Base-by-base conservation (phyloP, 257 asterid species). In the Solanum habrochaites region DNA sequence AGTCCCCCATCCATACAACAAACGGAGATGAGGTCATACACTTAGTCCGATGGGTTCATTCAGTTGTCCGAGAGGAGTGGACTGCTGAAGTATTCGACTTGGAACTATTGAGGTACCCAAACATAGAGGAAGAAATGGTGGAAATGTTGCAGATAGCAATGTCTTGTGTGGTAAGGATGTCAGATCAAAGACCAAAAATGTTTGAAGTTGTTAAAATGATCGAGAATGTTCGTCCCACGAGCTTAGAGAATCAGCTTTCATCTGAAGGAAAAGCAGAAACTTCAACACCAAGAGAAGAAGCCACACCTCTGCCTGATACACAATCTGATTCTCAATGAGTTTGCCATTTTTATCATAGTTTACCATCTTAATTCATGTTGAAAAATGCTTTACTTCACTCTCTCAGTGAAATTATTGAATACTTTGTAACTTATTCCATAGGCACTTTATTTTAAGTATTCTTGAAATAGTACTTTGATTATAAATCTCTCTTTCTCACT, bases 61-160 rank as follows among this genome's bases (percentile, higher is more conserved):
- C 98, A 2, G 98, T 95, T 1, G 98, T 95, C 16, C 86, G 98
- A 20, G 98, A 95, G 88, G 98, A 95, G 90, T 95, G 98, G 98
- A 94, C 98, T 0, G 98, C 94, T 0, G 98, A 95, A 87, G 98
- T 95, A 77, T 95, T 95, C n/a, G 98, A 95, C 25, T 82, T 94
- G 43, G 95, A 93, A 89, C 89, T 95, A 39, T 71, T 95, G 39
- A 93, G 93, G 93, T 91, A 80, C 89, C 95, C 97, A 0, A 92
- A 93, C 27, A 95, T 94, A 14, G 98, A 95, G 91, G 98, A 95
- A 39, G 97, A 95, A 78, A 81, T 95, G 89, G 97, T 95, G 60
- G 98, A 93, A 91, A 89, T 94, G 93, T 83, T 95, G 27, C 98
- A 93, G 89, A 93, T 95, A 74, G 97, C 93, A 1, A 91, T 95